These are phyloP conservation scores for Boletus vermiculosoides DNA, from an alignment of 768 basidiomycete genomes.

Conservation along the genomic window DNA sequence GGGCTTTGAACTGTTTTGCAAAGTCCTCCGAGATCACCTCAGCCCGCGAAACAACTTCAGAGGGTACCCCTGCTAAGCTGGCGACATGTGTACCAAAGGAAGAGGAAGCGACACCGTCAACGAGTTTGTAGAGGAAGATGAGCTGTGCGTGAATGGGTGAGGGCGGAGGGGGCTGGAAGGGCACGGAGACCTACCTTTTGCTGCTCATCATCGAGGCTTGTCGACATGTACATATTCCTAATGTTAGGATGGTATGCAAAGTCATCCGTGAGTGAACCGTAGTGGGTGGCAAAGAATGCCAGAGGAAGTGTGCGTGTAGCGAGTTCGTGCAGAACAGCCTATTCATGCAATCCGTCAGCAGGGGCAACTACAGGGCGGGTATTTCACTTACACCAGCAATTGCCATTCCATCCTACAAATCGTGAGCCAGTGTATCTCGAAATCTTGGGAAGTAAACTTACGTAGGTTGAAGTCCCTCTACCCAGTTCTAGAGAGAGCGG, in stretches of 20 bases:
- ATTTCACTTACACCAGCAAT: conserved; percentile 75
- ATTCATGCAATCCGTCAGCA: conserved; percentile 8
- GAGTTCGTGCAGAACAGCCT: conserved; percentile 92
- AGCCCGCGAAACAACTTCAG: conserved; percentile 82
- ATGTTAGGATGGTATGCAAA: conserved; percentile 91
- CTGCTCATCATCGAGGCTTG: conserved; percentile 89
- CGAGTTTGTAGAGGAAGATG: conserved; percentile 92
- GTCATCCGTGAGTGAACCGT: conserved; percentile 93
- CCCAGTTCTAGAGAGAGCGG: conserved; percentile 68
- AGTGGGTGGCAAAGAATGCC: conserved; percentile 97
- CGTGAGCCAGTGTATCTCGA: conserved; percentile 13
- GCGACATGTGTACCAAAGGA: conserved; percentile 96
- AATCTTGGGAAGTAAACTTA: conserved; percentile 35
- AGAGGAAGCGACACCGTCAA: conserved; percentile 80
- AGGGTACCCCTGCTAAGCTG: conserved; percentile 88
- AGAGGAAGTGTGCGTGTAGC: conserved; percentile 90
- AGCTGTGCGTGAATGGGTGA: conserved; percentile 46
- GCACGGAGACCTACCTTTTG: conserved; percentile 57
- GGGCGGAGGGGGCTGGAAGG: background rate
- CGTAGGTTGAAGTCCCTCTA: conserved; percentile 92
- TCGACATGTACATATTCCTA: conserved; percentile 94
- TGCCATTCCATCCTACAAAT: conserved; percentile 89
- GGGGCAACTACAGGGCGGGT: background rate
- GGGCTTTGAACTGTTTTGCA: conserved; percentile 82
- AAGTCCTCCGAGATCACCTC: conserved; percentile 85